These are phyloP conservation scores for Ascochyta fabae DNA, from an alignment of 2,329 filamentous ascomycete genomes.

Conservation along the genomic window DNA sequence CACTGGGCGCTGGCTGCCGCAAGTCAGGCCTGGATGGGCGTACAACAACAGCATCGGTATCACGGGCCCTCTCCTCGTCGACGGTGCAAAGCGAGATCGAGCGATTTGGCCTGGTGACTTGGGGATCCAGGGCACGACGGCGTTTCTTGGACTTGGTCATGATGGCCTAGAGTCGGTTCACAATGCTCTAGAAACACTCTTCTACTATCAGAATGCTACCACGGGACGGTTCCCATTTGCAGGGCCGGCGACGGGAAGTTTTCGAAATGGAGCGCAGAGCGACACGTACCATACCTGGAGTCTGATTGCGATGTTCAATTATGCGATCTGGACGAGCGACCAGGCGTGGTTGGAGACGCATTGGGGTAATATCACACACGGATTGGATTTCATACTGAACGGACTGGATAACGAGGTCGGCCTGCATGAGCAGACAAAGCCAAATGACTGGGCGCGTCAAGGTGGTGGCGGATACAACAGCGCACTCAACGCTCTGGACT, in stretches of 20 bases:
- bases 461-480: constrained; percentile 40
- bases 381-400: constrained; percentile 26
- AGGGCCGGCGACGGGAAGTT: constrained; percentile 20
- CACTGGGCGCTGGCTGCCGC: constrained; percentile 39
- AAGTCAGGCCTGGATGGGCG: constrained; percentile 37
- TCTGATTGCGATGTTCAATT: constrained; percentile 30
- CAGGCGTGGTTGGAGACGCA: constrained; percentile 17
- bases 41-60: constrained; percentile 46
- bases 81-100: constrained; percentile 50
- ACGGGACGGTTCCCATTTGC: constrained; percentile 28
- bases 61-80: constrained; percentile 44
- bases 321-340: constrained; percentile 25
- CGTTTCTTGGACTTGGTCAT: constrained; percentile 1
- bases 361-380: constrained; percentile 23
- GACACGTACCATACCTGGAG: constrained; percentile 34
- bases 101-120: constrained; percentile 45
- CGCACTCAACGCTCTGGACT: constrained; percentile 43
- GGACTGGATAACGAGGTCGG: constrained; percentile 13
- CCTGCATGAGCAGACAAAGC: constrained; percentile 23
- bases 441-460: constrained; percentile 43
- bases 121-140: constrained; percentile 23
- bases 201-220: constrained; percentile 28
- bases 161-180: constrained; percentile 22
- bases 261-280: constrained; percentile 19
- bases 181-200: constrained; percentile 27